phyloP scores from a whole-genome alignment of 495 filamentous ascomycete genomes.

The Penicillium soppii region DNA sequence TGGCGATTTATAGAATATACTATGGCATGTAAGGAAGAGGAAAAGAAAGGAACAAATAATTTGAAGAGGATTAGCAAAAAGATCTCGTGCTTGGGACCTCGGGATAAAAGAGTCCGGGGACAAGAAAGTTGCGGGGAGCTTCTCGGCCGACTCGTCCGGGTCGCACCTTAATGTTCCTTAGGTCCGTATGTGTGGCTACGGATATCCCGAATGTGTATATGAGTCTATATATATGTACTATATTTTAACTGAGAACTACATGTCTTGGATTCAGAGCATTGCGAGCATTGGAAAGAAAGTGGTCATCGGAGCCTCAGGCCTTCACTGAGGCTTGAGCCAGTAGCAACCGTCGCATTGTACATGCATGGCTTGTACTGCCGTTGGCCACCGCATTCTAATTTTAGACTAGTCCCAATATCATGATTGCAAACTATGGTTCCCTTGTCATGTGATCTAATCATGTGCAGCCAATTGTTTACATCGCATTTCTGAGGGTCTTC shows the following conservation, averaged over 20 bases:
- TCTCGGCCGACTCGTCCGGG: constrained; percentile 26
- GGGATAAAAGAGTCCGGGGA: constrained; percentile 34
- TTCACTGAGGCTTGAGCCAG: background rate
- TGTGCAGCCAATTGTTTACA: too few relatives aligned
- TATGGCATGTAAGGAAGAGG: constrained; percentile 1
- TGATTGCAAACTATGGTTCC: too few relatives aligned
- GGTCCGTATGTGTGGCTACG: background rate
- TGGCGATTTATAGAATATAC: background rate
- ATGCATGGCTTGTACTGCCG: background rate
- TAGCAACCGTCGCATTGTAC: constrained; percentile 1
- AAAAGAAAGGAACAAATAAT: constrained; percentile 2
- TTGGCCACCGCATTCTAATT: too few relatives aligned
- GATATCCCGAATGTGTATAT: too few relatives aligned
- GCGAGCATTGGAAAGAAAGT: background rate
- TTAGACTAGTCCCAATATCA: too few relatives aligned
- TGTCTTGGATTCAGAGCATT: background rate
- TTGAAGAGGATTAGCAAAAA: constrained; percentile 8
- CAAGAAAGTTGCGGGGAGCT: constrained; percentile 21
- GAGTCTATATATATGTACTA: too few relatives aligned
- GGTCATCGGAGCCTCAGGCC: background rate
- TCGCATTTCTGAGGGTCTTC: too few relatives aligned
- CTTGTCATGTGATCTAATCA: too few relatives aligned
- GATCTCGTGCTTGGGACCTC: constrained; percentile 17
- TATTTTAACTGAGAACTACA: background rate
- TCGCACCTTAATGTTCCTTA: background rate